These are phyloP conservation scores for Russula olivacea DNA, from an alignment of 768 basidiomycete genomes.

Conservation along the genomic window DNA sequence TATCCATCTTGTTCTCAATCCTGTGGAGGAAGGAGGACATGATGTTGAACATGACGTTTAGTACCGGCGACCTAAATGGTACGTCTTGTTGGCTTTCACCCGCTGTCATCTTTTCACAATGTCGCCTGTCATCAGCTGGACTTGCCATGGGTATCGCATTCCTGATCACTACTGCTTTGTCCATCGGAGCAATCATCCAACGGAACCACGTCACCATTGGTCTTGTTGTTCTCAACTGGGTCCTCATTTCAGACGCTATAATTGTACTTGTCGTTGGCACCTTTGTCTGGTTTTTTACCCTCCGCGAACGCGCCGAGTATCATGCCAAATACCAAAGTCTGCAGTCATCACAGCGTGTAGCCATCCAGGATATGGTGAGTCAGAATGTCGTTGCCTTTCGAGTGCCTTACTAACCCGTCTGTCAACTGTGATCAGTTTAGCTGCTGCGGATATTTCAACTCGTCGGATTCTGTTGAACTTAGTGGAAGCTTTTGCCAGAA, in stretches of 20 bases:
- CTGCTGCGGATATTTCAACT: constrained; percentile 79
- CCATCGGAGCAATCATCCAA: constrained; percentile 65
- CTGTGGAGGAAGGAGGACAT: constrained; percentile 63
- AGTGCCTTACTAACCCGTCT: background rate
- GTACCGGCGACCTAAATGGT: constrained; percentile 54
- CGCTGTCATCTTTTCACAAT: background rate
- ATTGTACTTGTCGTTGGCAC: constrained; percentile 60
- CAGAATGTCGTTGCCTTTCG: constrained; percentile 21
- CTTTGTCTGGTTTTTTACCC: constrained; percentile 76
- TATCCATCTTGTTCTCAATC: constrained; percentile 63
- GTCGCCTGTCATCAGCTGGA: constrained; percentile 46
- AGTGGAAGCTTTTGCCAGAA: constrained; percentile 57
- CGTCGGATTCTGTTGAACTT: constrained; percentile 47
- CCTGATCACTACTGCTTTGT: constrained; percentile 60
- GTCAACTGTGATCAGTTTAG: constrained; percentile 42
- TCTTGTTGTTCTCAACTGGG: constrained; percentile 72
- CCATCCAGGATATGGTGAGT: constrained; percentile 66
- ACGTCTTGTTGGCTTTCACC: constrained; percentile 26
- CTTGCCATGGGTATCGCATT: constrained; percentile 61
- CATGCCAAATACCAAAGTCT: constrained; percentile 48
- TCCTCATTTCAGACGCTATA: constrained; percentile 58
- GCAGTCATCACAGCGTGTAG: constrained; percentile 42
- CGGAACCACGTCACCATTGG: constrained; percentile 62
- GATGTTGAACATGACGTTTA: constrained; percentile 70
- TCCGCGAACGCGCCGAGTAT: constrained; percentile 66